These are phyloP conservation scores for Arthrobotrys entomopaga DNA, from an alignment of 2,329 filamentous ascomycete species.

Conservation along the genomic window DNA sequence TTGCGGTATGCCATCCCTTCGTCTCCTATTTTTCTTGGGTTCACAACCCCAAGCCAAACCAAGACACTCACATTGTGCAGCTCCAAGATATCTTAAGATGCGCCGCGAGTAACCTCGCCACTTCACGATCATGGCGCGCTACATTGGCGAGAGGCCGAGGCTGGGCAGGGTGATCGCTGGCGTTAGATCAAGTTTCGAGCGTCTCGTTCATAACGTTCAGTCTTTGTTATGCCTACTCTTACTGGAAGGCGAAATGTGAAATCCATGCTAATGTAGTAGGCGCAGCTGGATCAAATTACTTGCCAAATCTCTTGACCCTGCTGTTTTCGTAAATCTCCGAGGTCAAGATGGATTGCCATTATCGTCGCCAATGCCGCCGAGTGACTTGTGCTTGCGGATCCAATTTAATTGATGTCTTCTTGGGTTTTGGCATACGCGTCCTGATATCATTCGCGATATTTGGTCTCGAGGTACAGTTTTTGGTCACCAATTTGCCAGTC, in stretches of 20 bases:
- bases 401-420: too few relatives aligned
- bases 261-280: background rate
- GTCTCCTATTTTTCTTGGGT: conserved; percentile 44
- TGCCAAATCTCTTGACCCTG: too few relatives aligned
- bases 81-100: too few relatives aligned
- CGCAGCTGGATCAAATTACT: too few relatives aligned
- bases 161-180: conserved; percentile 15
- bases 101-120: conserved; percentile 25
- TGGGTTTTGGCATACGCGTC: too few relatives aligned
- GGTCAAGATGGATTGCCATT: too few relatives aligned
- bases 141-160: conserved; percentile 31
- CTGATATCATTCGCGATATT: too few relatives aligned
- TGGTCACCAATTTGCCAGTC: too few relatives aligned
- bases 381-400: too few relatives aligned
- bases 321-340: too few relatives aligned
- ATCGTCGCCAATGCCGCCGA: too few relatives aligned
- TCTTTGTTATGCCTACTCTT: conserved; percentile 2
- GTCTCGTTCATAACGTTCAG: conserved; percentile 17
- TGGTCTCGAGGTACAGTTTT: too few relatives aligned
- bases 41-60: conserved; percentile 36
- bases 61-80: conserved; percentile 32
- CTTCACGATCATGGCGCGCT: conserved; percentile 22
- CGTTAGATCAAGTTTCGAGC: conserved; percentile 24
- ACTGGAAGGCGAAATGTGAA: conserved; percentile 12
- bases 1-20: conserved; percentile 24